A percentile compares a stretch with the other conserved stretches of the same genome.
Conservation (phyloP, 2,329 filamentous ascomycete genomes). For the Colletotrichum lentis region DNA sequence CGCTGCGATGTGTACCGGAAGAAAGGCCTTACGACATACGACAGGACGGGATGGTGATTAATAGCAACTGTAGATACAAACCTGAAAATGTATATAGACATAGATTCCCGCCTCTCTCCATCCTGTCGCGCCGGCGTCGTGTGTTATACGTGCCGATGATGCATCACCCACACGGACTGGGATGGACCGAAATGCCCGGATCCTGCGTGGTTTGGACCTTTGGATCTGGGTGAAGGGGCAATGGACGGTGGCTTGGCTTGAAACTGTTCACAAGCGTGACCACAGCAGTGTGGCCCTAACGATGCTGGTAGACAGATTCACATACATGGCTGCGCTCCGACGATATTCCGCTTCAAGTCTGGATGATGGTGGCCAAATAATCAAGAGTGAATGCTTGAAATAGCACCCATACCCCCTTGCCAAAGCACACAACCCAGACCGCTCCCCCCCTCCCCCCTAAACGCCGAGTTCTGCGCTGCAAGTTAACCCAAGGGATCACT, state of each 20-base stretch:
- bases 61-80: not conserved
- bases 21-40: too few relatives aligned
- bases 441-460: too few relatives aligned
- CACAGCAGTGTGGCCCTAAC: not conserved
- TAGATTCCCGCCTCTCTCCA: too few relatives aligned
- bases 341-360: too few relatives aligned
- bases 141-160: not conserved
- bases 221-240: not conserved
- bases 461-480: not conserved
- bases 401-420: too few relatives aligned
- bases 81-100: not conserved
- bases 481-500: not conserved
- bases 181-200: not conserved
- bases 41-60: too few relatives aligned
- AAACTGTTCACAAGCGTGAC: not conserved
- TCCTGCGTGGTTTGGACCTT: not conserved
- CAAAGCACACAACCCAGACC: not conserved
- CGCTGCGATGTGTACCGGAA: not conserved
- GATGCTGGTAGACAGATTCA: not conserved
- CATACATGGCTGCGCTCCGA: not conserved
- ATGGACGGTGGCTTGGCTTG: not conserved
- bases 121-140: too few relatives aligned
- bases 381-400: not conserved
- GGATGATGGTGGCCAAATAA: not conserved
- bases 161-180: not conserved